Evolutionary conservation across 345 rosid species (phyloP).

Genomic region (Nephelium lappaceum): DNA sequence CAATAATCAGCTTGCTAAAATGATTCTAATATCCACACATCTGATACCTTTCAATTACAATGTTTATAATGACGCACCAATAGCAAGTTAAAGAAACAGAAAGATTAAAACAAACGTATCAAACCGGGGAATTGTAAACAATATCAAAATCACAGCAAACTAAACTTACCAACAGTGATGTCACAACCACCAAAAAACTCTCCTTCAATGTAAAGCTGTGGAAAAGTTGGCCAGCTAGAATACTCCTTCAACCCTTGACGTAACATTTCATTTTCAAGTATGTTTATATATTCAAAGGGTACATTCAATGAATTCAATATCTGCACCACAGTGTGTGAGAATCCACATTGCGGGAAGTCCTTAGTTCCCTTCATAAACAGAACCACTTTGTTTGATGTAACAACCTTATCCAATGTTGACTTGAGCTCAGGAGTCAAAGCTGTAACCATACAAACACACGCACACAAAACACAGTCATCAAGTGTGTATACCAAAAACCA

Average conservation of each 20-base stretch:
- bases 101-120: not conserved
- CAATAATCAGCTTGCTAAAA: not conserved
- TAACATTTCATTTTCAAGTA: conserved; percentile 79
- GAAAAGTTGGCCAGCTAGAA: conserved; percentile 95
- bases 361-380: conserved; percentile 87
- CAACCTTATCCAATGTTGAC: conserved; percentile 73
- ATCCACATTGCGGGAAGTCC: conserved; percentile 95
- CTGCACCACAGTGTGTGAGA: conserved; percentile 90
- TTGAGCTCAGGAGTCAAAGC: conserved; percentile 71
- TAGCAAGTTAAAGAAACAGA: not conserved
- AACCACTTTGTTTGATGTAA: conserved; percentile 71
- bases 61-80: not conserved
- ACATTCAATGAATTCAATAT: conserved; percentile 71
- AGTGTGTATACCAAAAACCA: not conserved
- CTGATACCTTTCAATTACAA: not conserved
- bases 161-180: conserved; percentile 71
- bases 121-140: not conserved
- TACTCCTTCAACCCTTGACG: conserved; percentile 93
- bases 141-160: not conserved
- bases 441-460: conserved; percentile 17
- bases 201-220: conserved; percentile 89
- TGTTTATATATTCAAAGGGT: conserved; percentile 76
- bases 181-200: conserved; percentile 97
- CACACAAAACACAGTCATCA: not conserved
- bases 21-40: not conserved